Evolutionary conservation across 148 eudicot species (phyloP).

Genomic region (Chenopodium quinoa): DNA sequence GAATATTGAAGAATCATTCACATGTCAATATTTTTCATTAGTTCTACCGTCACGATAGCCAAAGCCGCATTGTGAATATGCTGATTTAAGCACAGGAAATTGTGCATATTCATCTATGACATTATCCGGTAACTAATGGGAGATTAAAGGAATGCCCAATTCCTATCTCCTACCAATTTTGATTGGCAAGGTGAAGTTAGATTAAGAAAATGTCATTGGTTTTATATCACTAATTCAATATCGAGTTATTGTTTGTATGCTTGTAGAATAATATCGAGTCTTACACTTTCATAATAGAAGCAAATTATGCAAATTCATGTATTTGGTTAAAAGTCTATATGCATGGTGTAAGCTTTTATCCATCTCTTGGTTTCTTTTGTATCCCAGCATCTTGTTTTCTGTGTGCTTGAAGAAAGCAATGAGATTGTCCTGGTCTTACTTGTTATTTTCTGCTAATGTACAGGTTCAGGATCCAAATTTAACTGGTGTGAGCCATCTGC

Average conservation of each 20-base stretch:
- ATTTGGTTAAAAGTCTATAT: neutral
- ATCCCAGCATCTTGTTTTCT: neutral
- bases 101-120: neutral
- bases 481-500: conserved; percentile 85
- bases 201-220: neutral
- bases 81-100: neutral
- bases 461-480: conserved; percentile 87
- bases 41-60: neutral
- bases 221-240: neutral
- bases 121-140: neutral
- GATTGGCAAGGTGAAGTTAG: neutral
- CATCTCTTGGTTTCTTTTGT: neutral
- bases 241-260: neutral
- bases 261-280: neutral
- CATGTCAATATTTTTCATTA: neutral
- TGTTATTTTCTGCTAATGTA: conserved; percentile 11
- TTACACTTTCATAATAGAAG: neutral
- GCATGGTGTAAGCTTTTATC: conserved; percentile 4
- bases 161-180: neutral
- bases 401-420: neutral
- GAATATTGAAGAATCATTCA: neutral
- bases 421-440: conserved; percentile 4
- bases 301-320: neutral
- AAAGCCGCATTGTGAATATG: neutral
- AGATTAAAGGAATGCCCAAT: neutral